Evolutionary conservation across 169 alveolate genomes (phyloP).

Genomic region (Eimeria sp.): DNA sequence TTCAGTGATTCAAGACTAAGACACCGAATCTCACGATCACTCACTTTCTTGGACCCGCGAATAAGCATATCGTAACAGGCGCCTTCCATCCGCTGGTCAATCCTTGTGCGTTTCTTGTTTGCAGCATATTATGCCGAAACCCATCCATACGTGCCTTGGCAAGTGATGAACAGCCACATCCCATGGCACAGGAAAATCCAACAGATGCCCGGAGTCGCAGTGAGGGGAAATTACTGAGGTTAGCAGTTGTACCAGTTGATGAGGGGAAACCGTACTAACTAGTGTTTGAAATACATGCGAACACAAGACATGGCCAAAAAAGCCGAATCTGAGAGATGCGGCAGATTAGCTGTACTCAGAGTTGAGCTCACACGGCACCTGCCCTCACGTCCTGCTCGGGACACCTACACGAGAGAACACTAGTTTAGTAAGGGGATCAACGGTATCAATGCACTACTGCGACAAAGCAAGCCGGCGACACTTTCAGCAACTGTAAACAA

Average conservation of each 20-base stretch:
- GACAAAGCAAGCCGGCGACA: neutral
- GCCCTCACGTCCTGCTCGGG: conserved; percentile 50
- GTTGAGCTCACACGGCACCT: neutral
- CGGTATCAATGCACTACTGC: neutral
- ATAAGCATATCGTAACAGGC: neutral
- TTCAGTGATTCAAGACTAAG: neutral
- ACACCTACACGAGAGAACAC: neutral
- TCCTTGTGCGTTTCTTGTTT: neutral
- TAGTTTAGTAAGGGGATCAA: neutral
- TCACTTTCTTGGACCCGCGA: neutral
- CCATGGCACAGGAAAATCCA: no score
- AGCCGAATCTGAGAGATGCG: neutral
- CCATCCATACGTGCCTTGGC: neutral
- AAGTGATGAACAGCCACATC: neutral
- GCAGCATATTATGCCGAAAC: no score
- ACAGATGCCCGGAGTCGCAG: no score
- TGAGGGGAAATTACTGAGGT: neutral
- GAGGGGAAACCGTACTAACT: neutral
- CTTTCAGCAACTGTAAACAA: neutral
- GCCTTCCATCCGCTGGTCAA: neutral
- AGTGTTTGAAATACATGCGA: neutral
- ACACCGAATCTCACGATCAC: neutral
- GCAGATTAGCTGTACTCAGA: neutral
- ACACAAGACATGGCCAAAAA: neutral
- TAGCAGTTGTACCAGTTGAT: neutral